Percentiles rank a stretch among this genome's conserved stretches.
phyloP scores from a whole-genome alignment of 2,329 filamentous ascomycete genomes.

The Tolypocladium tundrense region DNA sequence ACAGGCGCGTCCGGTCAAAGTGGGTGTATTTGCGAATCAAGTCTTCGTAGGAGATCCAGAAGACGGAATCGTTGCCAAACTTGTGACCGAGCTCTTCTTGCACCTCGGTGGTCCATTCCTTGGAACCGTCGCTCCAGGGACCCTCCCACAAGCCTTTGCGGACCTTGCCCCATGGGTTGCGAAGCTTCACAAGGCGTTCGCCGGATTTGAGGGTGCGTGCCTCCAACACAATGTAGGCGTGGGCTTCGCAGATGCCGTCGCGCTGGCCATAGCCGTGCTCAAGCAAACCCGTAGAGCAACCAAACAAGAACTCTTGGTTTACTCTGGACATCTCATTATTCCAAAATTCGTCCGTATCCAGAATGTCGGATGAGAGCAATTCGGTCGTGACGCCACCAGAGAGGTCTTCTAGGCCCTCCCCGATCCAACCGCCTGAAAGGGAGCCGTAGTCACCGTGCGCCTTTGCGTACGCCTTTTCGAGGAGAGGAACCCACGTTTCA shows the following conservation, averaged over 20 bases:
- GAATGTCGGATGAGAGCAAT: slow-evolving; percentile 58
- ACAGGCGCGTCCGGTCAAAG: slow-evolving; percentile 53
- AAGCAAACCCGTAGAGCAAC: slow-evolving; percentile 56
- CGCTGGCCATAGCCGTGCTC: slow-evolving; percentile 52
- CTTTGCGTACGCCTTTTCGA: slow-evolving; percentile 80
- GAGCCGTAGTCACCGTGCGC: slow-evolving; percentile 69
- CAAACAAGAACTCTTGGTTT: slow-evolving; percentile 70
- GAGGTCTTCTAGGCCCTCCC: slow-evolving; percentile 48
- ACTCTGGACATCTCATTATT: slow-evolving; percentile 68
- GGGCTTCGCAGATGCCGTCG: slow-evolving; percentile 46
- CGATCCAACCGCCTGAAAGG: slow-evolving; percentile 61
- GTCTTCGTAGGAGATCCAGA: slow-evolving; percentile 55
- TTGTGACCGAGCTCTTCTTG: slow-evolving; percentile 47
- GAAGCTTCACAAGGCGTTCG: slow-evolving; percentile 45
- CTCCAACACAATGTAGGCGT: slow-evolving; percentile 52
- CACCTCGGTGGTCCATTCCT: slow-evolving; percentile 50
- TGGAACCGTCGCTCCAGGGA: slow-evolving; percentile 48
- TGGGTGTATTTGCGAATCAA: slow-evolving; percentile 51
- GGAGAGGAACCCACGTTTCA: slow-evolving; percentile 71
- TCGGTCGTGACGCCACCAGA: slow-evolving; percentile 62
- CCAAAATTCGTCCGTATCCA: slow-evolving; percentile 78
- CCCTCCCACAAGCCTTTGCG: slow-evolving; percentile 51
- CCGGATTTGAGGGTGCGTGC: slow-evolving; percentile 41
- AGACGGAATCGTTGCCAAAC: slow-evolving; percentile 52
- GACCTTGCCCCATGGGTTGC: slow-evolving; percentile 50